Percentiles rank a stretch among this genome's conserved stretches.
Evolutionary conservation across 306 rosid genomes (phyloP).

Genomic region (Lathyrus sativus): DNA sequence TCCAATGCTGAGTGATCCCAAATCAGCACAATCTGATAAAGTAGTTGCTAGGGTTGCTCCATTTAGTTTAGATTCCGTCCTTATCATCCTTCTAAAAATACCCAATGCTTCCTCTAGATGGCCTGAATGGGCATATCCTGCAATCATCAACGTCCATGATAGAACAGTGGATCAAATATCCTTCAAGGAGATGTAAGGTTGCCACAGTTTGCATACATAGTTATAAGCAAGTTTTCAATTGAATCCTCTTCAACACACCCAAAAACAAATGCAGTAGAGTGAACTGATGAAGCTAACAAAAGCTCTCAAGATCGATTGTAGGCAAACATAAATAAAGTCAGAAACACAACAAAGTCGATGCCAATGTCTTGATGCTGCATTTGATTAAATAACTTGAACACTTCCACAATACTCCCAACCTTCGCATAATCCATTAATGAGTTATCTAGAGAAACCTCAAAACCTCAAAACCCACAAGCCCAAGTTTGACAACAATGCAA

Average conservation of each 20-base stretch:
- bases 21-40: too few relatives aligned
- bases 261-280: constrained; percentile 50
- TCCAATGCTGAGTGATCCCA: too few relatives aligned
- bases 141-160: constrained; percentile 66
- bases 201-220: constrained; percentile 61
- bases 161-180: constrained; percentile 54
- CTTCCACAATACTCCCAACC: constrained; percentile 33
- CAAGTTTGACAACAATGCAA: constrained; percentile 48
- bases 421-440: constrained; percentile 51
- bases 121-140: constrained; percentile 44
- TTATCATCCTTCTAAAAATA: too few relatives aligned
- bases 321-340: background rate
- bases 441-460: constrained; percentile 44
- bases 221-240: constrained; percentile 52
- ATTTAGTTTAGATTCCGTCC: too few relatives aligned
- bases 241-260: constrained; percentile 50
- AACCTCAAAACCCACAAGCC: constrained; percentile 40
- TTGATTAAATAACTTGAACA: constrained; percentile 42
- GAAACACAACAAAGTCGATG: background rate
- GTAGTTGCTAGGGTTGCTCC: too few relatives aligned
- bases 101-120: too few relatives aligned
- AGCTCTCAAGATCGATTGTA: constrained; percentile 22
- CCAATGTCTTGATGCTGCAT: constrained; percentile 36
- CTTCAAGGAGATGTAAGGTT: constrained; percentile 48
- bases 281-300: constrained; percentile 47